Percentiles rank a stretch among this genome's conserved stretches.
Evolutionary conservation across 177 flowering plant genomes (phyloP).

Genomic region (Tripterygium wilfordii): DNA sequence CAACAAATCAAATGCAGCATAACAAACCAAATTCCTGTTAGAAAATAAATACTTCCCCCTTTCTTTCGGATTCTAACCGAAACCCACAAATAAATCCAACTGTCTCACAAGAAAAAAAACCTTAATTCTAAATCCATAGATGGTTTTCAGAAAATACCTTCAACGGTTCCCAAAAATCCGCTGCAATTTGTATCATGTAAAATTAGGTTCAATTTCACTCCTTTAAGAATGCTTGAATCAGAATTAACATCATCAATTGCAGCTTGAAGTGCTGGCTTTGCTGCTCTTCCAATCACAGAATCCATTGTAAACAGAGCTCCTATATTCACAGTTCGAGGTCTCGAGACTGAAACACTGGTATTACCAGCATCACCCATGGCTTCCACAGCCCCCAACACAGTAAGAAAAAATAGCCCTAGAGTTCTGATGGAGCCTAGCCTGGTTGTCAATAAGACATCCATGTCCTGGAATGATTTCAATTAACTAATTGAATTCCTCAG

Average conservation of each 20-base stretch:
- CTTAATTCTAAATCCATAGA: not conserved
- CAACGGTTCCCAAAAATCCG: slow-evolving; percentile 78
- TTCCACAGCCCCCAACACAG: slow-evolving; percentile 20
- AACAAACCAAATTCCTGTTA: too few relatives aligned
- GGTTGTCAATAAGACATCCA: too few relatives aligned
- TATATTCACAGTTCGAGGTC: slow-evolving; percentile 45
- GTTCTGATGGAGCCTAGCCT: too few relatives aligned
- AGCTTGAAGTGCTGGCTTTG: slow-evolving; percentile 49
- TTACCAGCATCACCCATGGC: slow-evolving; percentile 25
- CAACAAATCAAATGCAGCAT: too few relatives aligned
- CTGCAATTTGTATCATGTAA: slow-evolving; percentile 78
- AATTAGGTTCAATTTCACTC: slow-evolving; percentile 44
- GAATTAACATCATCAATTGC: slow-evolving; percentile 79
- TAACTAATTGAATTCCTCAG: too few relatives aligned
- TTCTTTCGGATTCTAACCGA: not conserved
- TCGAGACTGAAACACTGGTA: slow-evolving; percentile 18
- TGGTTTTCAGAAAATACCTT: slow-evolving; percentile 44
- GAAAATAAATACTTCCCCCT: too few relatives aligned
- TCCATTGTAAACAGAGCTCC: slow-evolving; percentile 63
- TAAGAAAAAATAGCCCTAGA: slow-evolving; percentile 17
- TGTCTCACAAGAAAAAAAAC: not conserved
- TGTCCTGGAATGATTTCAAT: too few relatives aligned
- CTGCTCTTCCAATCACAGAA: slow-evolving; percentile 69
- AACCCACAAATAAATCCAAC: slow-evolving; percentile 1
- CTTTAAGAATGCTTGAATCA: slow-evolving; percentile 44